These are phyloP conservation scores for Toxoplasma gondii DNA, from an alignment of 169 alveolate genomes.

Conservation along the genomic window DNA sequence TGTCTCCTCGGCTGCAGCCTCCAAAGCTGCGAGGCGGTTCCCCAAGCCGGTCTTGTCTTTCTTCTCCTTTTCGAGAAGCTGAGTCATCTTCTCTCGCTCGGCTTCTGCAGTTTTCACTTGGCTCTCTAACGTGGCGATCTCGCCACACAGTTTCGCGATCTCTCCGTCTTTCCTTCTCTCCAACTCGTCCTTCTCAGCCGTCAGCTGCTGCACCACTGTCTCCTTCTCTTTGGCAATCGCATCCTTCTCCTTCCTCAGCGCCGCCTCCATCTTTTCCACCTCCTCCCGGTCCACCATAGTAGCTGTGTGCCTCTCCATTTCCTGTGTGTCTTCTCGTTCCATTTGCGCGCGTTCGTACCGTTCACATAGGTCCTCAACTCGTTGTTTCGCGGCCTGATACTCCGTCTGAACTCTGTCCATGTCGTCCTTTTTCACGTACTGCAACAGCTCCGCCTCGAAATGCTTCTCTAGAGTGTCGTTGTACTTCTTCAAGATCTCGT, in stretches of 20 bases:
- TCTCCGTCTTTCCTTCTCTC: not conserved
- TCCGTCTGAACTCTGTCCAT: not conserved
- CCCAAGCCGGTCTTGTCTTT: not conserved
- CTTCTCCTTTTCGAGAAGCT: not conserved
- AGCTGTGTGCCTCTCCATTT: not conserved
- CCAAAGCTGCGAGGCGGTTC: not conserved
- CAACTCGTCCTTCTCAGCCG: not conserved
- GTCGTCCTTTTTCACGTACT: not conserved
- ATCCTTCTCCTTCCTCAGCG: not conserved
- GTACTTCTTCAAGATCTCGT: not conserved
- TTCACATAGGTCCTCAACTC: not conserved
- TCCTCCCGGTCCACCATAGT: not conserved
- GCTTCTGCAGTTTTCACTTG: not conserved
- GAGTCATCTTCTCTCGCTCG: not conserved
- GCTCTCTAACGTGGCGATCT: not conserved
- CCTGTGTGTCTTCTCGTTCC: not conserved
- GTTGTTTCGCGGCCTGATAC: not conserved
- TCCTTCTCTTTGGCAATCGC: not conserved
- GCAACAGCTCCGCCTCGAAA: conserved; percentile 1
- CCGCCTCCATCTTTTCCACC: not conserved
- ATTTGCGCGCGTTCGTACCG: not conserved
- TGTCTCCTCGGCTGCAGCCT: not conserved
- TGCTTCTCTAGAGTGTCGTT: conserved; percentile 19
- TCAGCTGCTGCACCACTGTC: not conserved
- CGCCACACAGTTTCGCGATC: not conserved